These are phyloP conservation scores for Alnus rubra DNA, from an alignment of 306 rosid genomes.

Conservation along the genomic window DNA sequence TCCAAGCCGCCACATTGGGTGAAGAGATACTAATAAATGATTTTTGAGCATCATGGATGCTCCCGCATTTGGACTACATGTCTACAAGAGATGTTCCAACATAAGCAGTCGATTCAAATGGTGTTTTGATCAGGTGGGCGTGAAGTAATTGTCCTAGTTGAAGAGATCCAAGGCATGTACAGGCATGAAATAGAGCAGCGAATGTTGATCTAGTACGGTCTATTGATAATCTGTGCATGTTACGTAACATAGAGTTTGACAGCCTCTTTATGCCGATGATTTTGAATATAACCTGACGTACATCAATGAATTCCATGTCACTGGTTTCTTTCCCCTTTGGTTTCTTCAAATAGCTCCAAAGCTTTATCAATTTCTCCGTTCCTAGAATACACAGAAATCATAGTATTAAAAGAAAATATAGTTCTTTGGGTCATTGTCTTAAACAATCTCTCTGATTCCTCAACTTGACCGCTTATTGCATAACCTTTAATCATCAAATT, in stretches of 20 bases:
- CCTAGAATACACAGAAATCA: constrained; percentile 71
- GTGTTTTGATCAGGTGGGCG: constrained; percentile 58
- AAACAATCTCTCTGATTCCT: constrained; percentile 59
- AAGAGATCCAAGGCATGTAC: constrained; percentile 71
- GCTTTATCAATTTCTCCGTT: constrained; percentile 71
- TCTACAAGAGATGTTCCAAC: constrained; percentile 83
- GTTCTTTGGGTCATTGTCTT: constrained; percentile 53
- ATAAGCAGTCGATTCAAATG: constrained; percentile 63
- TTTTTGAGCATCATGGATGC: constrained; percentile 59
- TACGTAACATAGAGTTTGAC: constrained; percentile 46
- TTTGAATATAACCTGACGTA: constrained; percentile 57
- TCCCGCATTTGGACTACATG: constrained; percentile 83
- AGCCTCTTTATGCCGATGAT: constrained; percentile 61
- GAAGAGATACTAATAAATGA: constrained; percentile 51
- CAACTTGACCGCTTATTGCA: constrained; percentile 54
- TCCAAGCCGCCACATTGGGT: constrained; percentile 87
- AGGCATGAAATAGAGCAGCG: constrained; percentile 72
- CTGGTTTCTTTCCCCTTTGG: constrained; percentile 55
- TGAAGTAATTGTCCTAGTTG: constrained; percentile 71
- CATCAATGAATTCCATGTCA: constrained; percentile 88
- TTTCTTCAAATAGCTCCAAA: constrained; percentile 56
- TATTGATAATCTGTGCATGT: constrained; percentile 56
- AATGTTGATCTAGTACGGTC: constrained; percentile 76
- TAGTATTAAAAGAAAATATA: constrained; percentile 58
- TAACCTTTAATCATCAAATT: constrained; percentile 83